Evolutionary conservation across 257 asterid genomes (phyloP), one percentile per base, ranked within the genome.

Genomic region (Henckelia pumila): DNA sequence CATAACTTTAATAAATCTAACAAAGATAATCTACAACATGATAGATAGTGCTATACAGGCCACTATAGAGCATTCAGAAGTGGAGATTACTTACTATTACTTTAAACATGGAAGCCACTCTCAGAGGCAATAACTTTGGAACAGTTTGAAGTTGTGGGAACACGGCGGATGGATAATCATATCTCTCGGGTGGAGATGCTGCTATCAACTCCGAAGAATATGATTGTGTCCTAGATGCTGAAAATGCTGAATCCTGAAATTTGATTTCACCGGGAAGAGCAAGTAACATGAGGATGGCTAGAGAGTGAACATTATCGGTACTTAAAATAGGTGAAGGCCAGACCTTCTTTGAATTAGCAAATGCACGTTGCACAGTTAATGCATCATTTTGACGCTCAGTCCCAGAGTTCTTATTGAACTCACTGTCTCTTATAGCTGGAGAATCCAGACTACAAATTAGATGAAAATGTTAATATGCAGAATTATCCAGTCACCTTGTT

Each of bases 61-160:
- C 61, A 68, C 37, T 16, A 29, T 37, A 72, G 47, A 59, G 52
- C 40, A 24, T 67, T 40, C 77, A 73, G 73, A 28, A 77, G 61
- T 21, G 49, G 68, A 56, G 33, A 71, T 59, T 64, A 77, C 96
- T 78, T 80, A 91, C 99, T 77, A 94, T 80, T 81, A 91, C 83
- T 80, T 85, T 94, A 70, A 81, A 88, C 97, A 94, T 84, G 73
- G 97, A 87, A 73, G 97, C 95, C 69, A 94, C 87, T 70, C 99
- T 82, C 70, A 75, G 63, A 58, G 95, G 97, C 73, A 94, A 81
- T 63, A 73, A 70, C 82, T 89, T 85, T 53, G 96, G 91, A 78
- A 77, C 81, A 73, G 70, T 81, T 73, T 79, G 82, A 63, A 94
- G 86, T 77, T 88, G 97, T 17, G 96, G 99, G 81, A 94, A 87